Evolutionary conservation across 179 eudicot genomes (phyloP).

Genomic region (Camellia oleifera): DNA sequence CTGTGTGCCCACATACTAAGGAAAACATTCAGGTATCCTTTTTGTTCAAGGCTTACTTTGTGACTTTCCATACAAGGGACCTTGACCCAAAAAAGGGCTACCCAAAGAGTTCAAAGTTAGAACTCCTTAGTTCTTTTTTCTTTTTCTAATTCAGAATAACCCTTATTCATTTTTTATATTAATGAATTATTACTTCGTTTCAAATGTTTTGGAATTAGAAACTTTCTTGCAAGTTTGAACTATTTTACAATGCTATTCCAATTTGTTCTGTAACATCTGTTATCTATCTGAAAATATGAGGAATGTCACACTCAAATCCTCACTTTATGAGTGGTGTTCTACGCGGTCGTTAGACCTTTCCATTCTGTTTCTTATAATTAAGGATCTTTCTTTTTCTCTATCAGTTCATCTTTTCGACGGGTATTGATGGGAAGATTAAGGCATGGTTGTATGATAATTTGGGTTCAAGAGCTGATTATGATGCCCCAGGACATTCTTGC

Average conservation of each 20-base stretch:
- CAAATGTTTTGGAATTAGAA: background rate
- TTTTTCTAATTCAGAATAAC: background rate
- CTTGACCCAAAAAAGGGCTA: background rate
- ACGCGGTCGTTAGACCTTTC: background rate
- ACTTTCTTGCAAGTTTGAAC: background rate
- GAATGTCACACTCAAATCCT: too few species aligned
- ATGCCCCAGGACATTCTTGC: constrained; percentile 80
- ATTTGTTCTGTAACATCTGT: too few species aligned
- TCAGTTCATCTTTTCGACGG: constrained; percentile 86
- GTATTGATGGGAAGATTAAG: constrained; percentile 83
- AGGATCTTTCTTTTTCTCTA: constrained; percentile 3
- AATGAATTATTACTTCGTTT: background rate
- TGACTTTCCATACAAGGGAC: background rate
- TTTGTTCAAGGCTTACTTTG: background rate
- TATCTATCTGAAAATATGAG: too few species aligned
- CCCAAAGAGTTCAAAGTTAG: background rate
- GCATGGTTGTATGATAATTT: constrained; percentile 78
- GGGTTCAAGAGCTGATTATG: constrained; percentile 80
- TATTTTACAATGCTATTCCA: too few species aligned
- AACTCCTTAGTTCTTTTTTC: background rate
- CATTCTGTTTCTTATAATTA: background rate
- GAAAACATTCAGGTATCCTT: constrained; percentile 58
- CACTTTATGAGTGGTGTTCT: too few species aligned
- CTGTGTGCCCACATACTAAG: constrained; percentile 69
- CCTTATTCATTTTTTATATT: background rate